Base-by-base conservation (phyloP, 1,284 basidiomycete species). In the Xerocomus nothofagi region DNA sequence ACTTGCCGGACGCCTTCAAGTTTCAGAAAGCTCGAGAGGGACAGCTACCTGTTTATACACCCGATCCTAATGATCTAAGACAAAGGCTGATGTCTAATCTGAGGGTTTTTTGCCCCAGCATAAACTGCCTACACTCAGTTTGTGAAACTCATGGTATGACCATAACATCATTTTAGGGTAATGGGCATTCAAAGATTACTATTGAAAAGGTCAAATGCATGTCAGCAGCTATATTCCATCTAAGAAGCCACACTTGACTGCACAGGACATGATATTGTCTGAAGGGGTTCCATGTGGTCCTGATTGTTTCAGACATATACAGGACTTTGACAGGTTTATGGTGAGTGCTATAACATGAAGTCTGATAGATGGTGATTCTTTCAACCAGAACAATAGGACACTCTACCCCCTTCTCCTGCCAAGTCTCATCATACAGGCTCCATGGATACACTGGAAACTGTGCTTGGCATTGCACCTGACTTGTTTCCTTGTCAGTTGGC, bases 121-220 rank as follows among this genome's bases (percentile, higher is more conserved):
- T 73, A 7, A 81, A 75, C 39, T 85, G 83, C 46, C 36, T 77
- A 1, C 72, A 74, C 7, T 67, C 75, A 1, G 71, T 71, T 46
- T 86, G 83, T 54, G 57, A 66, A n/a, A 69, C 73, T 0, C 83
- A 85, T 57, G 57, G 80, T 79, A 50, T 23, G 42, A 32, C 20
- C 30, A 1, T 40, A 15, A 2, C 44, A 9, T 48, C 1, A 10
- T 47, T 15, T 8, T 31, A 6, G 3, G 2, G 26, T 21, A 24
- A 30, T 33, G 6, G 3, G 17, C 5, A 18, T 8, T 8, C 17
- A 8, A 26, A n/a, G n/a, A 37, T 5, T 21, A n/a, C 4, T 24
- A 5, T n/a, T 34, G 6, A 15, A 38, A 42, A 62, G 64, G 29
- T 1, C 7, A 33, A 3, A 26, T 26, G 9, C 62, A 58, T 24